phyloP scores from a whole-genome alignment of 345 rosid species.

The Brassica carinata region DNA sequence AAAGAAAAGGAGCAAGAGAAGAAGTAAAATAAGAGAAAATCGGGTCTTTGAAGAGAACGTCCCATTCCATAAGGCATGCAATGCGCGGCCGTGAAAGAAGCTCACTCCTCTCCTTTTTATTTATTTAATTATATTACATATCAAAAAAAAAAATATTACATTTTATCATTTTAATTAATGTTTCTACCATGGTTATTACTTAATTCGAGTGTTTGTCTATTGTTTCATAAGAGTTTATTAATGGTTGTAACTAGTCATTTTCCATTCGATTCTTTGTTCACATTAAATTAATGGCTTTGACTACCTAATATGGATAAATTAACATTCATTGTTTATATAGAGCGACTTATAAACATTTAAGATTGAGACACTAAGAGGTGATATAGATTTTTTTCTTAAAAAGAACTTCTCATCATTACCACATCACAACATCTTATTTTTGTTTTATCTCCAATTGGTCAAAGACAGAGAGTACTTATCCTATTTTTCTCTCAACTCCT shows the following conservation, averaged over 20 bases:
- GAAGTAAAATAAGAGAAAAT: constrained; percentile 32
- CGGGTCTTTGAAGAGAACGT: constrained; percentile 43
- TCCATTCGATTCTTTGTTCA: constrained; percentile 35
- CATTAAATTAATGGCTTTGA: constrained; percentile 23
- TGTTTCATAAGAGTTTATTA: constrained; percentile 18
- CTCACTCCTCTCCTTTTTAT: constrained; percentile 36
- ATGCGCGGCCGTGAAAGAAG: constrained; percentile 45
- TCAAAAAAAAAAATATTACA: too few relatives aligned
- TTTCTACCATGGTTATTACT: background rate
- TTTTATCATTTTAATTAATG: background rate
- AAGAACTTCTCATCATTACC: background rate
- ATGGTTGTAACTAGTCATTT: constrained; percentile 30
- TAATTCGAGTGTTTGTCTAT: constrained; percentile 17
- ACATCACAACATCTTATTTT: constrained; percentile 4
- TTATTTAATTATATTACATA: background rate
- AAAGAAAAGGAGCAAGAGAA: constrained; percentile 17
- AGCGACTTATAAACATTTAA: background rate
- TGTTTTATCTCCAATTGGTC: background rate
- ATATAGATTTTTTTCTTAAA: background rate
- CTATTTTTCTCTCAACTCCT: constrained; percentile 1
- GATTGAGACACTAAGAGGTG: background rate
- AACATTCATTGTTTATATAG: background rate
- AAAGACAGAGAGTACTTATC: constrained; percentile 29
- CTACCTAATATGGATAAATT: background rate
- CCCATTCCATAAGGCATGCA: constrained; percentile 45